These are phyloP conservation scores for Myxozyma monticola DNA, from an alignment of 805 yeast species.

Conservation along the genomic window DNA sequence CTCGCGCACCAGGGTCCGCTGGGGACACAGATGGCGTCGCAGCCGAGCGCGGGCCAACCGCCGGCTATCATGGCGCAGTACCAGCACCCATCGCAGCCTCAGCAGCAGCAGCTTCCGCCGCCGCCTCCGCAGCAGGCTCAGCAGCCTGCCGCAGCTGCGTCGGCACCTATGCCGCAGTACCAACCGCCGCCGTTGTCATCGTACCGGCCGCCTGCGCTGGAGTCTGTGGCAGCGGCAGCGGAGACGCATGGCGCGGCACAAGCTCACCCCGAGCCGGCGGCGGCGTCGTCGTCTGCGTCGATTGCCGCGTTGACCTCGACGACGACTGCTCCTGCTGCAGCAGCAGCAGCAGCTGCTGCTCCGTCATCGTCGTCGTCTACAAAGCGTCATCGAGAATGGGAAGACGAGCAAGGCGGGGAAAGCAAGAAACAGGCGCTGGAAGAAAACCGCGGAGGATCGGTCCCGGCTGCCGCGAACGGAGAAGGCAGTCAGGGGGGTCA, in stretches of 20 bases:
- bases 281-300: conserved; percentile 3
- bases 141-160: conserved; percentile 33
- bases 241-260: not conserved
- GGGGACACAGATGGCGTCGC: conserved; percentile 35
- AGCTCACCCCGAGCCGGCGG: not conserved
- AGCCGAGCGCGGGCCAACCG: conserved; percentile 31
- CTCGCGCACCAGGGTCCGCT: conserved; percentile 31
- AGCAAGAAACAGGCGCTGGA: conserved; percentile 28
- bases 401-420: conserved; percentile 20
- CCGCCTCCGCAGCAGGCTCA: conserved; percentile 35
- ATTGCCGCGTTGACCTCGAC: conserved; percentile 8
- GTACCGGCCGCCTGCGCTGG: conserved; percentile 15
- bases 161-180: conserved; percentile 33
- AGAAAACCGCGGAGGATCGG: conserved; percentile 10
- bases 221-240: conserved; percentile 9
- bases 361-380: not conserved
- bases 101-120: conserved; percentile 30
- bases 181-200: conserved; percentile 26
- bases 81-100: conserved; percentile 30
- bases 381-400: conserved; percentile 29
- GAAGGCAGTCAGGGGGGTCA: not conserved
- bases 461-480: not conserved
- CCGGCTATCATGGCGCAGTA: conserved; percentile 17
- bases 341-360: not conserved
- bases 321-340: not conserved